Evolutionary conservation across 495 filamentous ascomycete species (phyloP), one percentile per base, ranked within the genome.

Genomic region (Penicillium longicatenatum): DNA sequence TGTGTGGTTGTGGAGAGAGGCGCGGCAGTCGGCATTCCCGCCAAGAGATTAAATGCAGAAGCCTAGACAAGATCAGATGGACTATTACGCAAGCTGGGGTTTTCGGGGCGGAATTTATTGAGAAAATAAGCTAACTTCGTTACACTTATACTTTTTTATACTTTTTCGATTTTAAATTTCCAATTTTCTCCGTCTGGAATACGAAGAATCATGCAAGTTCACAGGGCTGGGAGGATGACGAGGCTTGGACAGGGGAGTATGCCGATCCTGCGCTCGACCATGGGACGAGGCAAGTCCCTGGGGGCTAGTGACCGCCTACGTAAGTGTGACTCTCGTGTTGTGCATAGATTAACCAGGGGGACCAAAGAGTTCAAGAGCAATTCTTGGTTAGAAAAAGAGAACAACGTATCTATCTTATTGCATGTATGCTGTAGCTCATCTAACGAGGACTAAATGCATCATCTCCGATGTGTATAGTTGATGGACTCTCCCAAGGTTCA

Each of bases 211-310:
- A 10, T 11, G 16, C 37, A 22, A 31, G 41, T 55, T 63, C 66
- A 66, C 63, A 66, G 53, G 60, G 66, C 66, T 66, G 63, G 43
- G 47, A 50, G 52, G 52, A 47, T 66, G 63, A 66, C 66, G 66
- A 66, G 47, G 64, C 64, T 24, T 29, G 43, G 41, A 42, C 39
- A 39, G 43, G 41, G 55, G 42, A 37, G n/a, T 33, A 57, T 57
- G 65, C 42, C 46, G 63, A 66, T 68, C 62, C 51, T 59, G 52
- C 42, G 57, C 42, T 57, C 37, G 31, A 54, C 48, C 50, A 37
- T 50, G 55, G 55, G 29, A 54, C 21, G 2, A 1, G 43, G 20
- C 43, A 24, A 26, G 43, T 46, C 43, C 43, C n/a, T 44, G 46
- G 21, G 6, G 8, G 12, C 44, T 39, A 39, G 37, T 39, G 37